A percentile compares a stretch with the other conserved stretches of the same genome.
phyloP scores from a whole-genome alignment of 495 filamentous ascomycete genomes.

The Penicillium canariense region DNA sequence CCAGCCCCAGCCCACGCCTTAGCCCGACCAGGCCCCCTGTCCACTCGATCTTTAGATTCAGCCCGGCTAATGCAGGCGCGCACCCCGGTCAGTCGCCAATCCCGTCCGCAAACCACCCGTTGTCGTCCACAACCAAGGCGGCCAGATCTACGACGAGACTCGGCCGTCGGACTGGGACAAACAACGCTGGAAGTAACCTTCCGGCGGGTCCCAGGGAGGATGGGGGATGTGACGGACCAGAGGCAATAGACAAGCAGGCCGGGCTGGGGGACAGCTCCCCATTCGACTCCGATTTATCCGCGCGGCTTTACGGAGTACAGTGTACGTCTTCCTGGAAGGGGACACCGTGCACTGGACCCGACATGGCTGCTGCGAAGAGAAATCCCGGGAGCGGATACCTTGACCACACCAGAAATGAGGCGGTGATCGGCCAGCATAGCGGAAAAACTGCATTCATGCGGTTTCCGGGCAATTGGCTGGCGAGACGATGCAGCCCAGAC shows the following conservation, averaged over 20 bases:
- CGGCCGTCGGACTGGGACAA: constrained; percentile 49
- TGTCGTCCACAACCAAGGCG: constrained; percentile 45
- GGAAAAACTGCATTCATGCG: not conserved
- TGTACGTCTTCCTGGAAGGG: not conserved
- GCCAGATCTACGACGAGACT: constrained; percentile 48
- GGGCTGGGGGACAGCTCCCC: not conserved
- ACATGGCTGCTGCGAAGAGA: not conserved
- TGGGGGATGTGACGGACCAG: not conserved
- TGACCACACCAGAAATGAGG: constrained; percentile 16
- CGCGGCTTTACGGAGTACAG: constrained; percentile 26
- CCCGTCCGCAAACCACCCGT: constrained; percentile 38
- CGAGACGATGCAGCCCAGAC: not conserved
- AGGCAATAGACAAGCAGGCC: not conserved
- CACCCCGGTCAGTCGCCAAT: constrained; percentile 19
- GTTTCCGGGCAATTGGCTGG: not conserved
- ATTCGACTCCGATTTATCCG: constrained; percentile 21
- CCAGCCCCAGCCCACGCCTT: not conserved
- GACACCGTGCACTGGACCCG: not conserved
- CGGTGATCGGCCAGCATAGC: constrained; percentile 14
- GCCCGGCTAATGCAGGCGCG: constrained; percentile 23
- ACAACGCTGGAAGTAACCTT: constrained; percentile 48
- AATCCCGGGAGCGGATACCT: not conserved
- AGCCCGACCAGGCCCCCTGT: not conserved
- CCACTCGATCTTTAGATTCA: constrained; percentile 20
- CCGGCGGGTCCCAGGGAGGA: not conserved